phyloP scores from a whole-genome alignment of 2,329 filamentous ascomycete genomes.

The Aspergillus ustus region DNA sequence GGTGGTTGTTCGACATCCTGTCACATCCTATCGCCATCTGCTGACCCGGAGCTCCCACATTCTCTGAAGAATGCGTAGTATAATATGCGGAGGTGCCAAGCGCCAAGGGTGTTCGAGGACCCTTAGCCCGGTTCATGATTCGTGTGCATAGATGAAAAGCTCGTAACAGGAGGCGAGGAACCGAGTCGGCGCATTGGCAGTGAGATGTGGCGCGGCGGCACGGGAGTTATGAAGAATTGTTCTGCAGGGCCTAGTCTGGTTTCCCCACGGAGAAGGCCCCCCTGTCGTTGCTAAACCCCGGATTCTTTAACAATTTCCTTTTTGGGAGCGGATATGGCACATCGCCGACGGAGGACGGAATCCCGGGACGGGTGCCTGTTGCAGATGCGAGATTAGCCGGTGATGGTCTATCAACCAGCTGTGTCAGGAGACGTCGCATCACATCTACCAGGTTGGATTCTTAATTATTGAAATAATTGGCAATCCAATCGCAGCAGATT shows the following conservation, averaged over 20 bases:
- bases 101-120: neutral
- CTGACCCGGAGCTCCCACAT: neutral
- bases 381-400: neutral
- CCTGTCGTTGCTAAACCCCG: neutral
- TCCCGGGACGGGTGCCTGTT: neutral
- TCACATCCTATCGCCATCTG: neutral
- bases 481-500: too few species aligned
- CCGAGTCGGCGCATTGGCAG: neutral
- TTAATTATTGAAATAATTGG: too few species aligned
- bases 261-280: slow-evolving; percentile 5
- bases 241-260: neutral
- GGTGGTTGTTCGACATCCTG: neutral
- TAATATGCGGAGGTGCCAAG: neutral
- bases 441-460: too few species aligned
- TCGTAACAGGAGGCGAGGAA: neutral
- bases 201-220: neutral
- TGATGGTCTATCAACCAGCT: neutral
- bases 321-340: slow-evolving; percentile 3
- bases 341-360: neutral
- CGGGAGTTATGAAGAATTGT: neutral
- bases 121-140: neutral
- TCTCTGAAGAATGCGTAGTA: neutral
- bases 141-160: neutral
- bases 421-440: neutral
- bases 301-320: slow-evolving; percentile 2